phyloP scores from a whole-genome alignment of 768 basidiomycete genomes.

The Myochromella boudieri region DNA sequence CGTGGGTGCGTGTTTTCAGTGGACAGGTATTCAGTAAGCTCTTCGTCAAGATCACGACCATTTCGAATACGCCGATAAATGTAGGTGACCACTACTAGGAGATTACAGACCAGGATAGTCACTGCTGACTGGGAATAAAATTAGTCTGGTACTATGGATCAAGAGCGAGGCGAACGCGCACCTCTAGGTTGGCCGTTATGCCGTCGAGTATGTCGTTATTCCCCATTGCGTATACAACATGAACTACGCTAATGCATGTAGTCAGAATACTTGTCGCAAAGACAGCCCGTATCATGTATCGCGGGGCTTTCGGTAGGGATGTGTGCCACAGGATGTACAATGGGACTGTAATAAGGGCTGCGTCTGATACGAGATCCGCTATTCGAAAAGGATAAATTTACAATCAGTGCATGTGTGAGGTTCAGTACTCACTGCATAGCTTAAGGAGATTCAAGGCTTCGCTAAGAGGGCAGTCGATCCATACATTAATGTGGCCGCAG shows the following conservation, averaged over 20 bases:
- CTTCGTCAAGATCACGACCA: slow-evolving; percentile 12
- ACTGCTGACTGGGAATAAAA: slow-evolving; percentile 11
- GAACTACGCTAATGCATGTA: slow-evolving; percentile 12
- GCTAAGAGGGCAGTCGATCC: slow-evolving; percentile 12
- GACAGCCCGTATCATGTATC: slow-evolving; percentile 15
- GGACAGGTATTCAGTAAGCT: slow-evolving; percentile 5
- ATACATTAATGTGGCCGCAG: slow-evolving; percentile 12
- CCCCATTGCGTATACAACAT: slow-evolving; percentile 11
- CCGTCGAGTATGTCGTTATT: slow-evolving; percentile 7
- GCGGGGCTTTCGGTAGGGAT: slow-evolving; percentile 9
- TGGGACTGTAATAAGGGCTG: slow-evolving; percentile 7
- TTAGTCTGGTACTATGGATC: not conserved
- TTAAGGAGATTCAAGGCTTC: slow-evolving; percentile 10
- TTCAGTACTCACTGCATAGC: slow-evolving; percentile 14
- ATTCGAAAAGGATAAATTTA: too few species aligned
- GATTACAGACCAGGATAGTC: slow-evolving; percentile 18
- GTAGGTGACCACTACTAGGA: slow-evolving; percentile 18
- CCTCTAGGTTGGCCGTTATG: slow-evolving; percentile 19
- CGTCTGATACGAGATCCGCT: slow-evolving; percentile 16
- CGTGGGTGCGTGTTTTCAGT: too few species aligned
- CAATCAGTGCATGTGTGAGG: too few species aligned
- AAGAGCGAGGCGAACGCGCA: not conserved
- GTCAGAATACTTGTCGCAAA: slow-evolving; percentile 17
- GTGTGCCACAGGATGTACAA: slow-evolving; percentile 11
- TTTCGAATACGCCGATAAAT: slow-evolving; percentile 17